These are phyloP conservation scores for Phanerochaete carnosa DNA, from an alignment of 768 basidiomycete genomes.

Conservation along the genomic window DNA sequence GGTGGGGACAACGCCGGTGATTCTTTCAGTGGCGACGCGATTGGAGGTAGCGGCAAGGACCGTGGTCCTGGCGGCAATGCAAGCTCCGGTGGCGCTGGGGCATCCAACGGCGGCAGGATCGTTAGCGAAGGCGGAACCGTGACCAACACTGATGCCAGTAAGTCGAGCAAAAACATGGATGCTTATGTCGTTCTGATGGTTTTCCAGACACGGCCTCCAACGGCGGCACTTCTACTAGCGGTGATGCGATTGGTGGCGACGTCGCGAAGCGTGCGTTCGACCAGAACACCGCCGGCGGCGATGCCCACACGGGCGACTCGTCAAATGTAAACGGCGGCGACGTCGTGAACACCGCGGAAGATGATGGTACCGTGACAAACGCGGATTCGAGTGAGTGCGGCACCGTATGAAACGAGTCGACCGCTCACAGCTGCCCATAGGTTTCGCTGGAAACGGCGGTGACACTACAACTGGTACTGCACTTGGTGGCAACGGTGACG, in stretches of 20 bases:
- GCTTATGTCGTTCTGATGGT: constrained; percentile 12
- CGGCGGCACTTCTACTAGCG: constrained; percentile 13
- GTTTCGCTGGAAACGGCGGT: constrained; percentile 9
- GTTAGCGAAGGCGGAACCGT: constrained; percentile 4
- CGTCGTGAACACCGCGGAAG: constrained; percentile 10
- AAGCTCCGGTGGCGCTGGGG: constrained; percentile 4
- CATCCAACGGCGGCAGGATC: constrained; percentile 15
- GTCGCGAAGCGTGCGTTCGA: constrained; percentile 7
- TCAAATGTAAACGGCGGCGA: constrained; percentile 10
- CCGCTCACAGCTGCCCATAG: not conserved
- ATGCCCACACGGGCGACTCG: constrained; percentile 12
- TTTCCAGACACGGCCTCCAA: constrained; percentile 11
- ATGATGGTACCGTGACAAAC: constrained; percentile 12
- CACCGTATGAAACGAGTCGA: not conserved
- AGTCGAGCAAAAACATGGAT: not conserved
- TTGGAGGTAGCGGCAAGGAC: constrained; percentile 8
- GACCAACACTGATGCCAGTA: constrained; percentile 12
- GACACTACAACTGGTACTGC: constrained; percentile 3
- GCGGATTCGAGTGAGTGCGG: constrained; percentile 8
- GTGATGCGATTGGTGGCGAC: constrained; percentile 10
- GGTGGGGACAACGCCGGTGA: constrained; percentile 8
- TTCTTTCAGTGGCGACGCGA: constrained; percentile 11
- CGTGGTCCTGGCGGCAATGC: constrained; percentile 16
- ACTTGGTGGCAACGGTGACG: constrained; percentile 9
- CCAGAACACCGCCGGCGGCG: constrained; percentile 13